phyloP scores from a whole-genome alignment of 371 early-diverging fungal species.

The Mortierella sp. region DNA sequence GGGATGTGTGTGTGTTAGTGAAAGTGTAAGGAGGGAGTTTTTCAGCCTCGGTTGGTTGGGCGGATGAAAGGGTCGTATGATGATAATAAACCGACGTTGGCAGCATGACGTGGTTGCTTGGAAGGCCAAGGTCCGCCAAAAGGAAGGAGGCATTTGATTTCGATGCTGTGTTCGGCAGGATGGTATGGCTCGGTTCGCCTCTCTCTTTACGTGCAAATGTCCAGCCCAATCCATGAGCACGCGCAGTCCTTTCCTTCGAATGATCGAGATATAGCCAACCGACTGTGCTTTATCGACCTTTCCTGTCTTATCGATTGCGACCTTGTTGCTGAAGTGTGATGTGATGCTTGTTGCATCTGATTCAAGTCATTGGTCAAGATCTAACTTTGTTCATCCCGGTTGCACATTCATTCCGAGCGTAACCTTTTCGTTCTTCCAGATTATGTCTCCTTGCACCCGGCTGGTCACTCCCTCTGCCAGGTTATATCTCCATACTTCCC shows the following conservation, averaged over 20 bases:
- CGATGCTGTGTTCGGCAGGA: slow-evolving; percentile 9
- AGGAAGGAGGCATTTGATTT: background rate
- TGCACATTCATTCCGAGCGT: background rate
- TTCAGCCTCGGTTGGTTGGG: background rate
- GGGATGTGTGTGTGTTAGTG: background rate
- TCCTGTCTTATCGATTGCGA: background rate
- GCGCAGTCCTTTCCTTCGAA: background rate
- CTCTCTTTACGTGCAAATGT: background rate
- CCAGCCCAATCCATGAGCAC: background rate
- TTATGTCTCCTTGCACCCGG: background rate
- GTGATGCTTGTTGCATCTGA: background rate
- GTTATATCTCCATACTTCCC: no score
- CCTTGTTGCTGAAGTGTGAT: background rate
- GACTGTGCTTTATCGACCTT: background rate
- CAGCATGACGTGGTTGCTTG: slow-evolving; percentile 2
- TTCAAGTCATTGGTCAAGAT: background rate
- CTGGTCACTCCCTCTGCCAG: no score
- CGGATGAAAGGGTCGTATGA: background rate
- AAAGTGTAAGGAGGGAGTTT: background rate
- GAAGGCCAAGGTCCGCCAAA: no score
- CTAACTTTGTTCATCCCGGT: background rate
- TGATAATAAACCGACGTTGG: background rate
- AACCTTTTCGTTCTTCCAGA: background rate
- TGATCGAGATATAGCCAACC: background rate
- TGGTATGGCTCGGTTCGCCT: background rate